These are phyloP conservation scores for Castanea sativa DNA, from an alignment of 306 rosid species.

Conservation along the genomic window DNA sequence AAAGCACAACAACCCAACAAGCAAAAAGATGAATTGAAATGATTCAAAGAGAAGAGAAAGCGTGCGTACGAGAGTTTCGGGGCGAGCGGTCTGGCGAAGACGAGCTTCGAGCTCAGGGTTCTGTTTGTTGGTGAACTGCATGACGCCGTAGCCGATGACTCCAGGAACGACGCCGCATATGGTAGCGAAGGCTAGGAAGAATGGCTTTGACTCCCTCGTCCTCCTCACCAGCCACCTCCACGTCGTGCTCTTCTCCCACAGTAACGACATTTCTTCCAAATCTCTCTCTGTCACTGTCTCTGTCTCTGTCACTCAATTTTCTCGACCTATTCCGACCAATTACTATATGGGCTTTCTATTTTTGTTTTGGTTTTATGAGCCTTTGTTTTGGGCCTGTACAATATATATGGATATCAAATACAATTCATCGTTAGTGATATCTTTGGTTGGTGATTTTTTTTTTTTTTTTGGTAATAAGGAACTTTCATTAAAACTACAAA, in stretches of 20 bases:
- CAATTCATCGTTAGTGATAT: too few relatives aligned
- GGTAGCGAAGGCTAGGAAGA: conserved; percentile 84
- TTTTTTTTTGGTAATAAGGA: too few relatives aligned
- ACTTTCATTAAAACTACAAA: too few relatives aligned
- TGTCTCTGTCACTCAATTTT: too few relatives aligned
- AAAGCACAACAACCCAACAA: not conserved
- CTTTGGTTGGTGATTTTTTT: too few relatives aligned
- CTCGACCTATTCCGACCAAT: too few relatives aligned
- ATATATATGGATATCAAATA: too few relatives aligned
- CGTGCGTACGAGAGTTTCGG: conserved; percentile 55
- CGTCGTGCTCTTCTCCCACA: conserved; percentile 58
- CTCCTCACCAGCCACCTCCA: conserved; percentile 78
- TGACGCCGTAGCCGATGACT: conserved; percentile 69
- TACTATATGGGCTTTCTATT: too few relatives aligned
- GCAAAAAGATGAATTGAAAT: not conserved
- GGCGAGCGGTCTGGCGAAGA: conserved; percentile 80
- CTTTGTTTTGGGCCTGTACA: too few relatives aligned
- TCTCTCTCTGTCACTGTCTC: not conserved
- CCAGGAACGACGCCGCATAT: conserved; percentile 87
- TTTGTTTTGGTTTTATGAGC: too few relatives aligned
- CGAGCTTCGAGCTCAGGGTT: conserved; percentile 70
- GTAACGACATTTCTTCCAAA: conserved; percentile 35
- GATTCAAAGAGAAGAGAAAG: not conserved
- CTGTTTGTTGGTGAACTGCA: conserved; percentile 69
- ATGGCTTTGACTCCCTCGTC: conserved; percentile 82